These are phyloP conservation scores for Calycina marina DNA, from an alignment of 2,329 filamentous ascomycete genomes.

Conservation along the genomic window DNA sequence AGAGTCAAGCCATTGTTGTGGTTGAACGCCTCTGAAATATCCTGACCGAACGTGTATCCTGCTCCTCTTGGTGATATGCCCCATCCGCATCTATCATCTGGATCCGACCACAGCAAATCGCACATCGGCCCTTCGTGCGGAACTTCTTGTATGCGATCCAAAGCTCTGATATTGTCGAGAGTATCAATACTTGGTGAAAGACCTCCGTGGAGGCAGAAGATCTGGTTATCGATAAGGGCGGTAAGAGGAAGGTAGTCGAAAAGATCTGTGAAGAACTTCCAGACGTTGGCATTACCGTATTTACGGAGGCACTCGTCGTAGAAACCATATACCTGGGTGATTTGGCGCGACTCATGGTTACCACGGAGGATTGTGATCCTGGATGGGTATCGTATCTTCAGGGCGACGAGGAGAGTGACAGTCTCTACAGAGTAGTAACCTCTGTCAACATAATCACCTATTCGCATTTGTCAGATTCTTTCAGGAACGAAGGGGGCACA, in stretches of 20 bases:
- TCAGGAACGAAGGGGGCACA: conserved; percentile 1
- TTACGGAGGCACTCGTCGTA: conserved; percentile 98
- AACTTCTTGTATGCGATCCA: conserved; percentile 96
- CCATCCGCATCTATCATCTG: conserved; percentile 92
- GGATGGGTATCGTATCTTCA: conserved; percentile 96
- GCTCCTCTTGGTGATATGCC: conserved; percentile 89
- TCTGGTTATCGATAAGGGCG: conserved; percentile 96
- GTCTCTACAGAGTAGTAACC: conserved; percentile 99
- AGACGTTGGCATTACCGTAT: conserved; percentile 97
- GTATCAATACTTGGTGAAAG: conserved; percentile 93
- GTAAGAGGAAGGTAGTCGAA: conserved; percentile 98
- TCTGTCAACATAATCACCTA: conserved; percentile 95
- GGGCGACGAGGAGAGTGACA: conserved; percentile 84
- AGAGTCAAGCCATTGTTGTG: conserved; percentile 96
- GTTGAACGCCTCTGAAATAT: conserved; percentile 97
- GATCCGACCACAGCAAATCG: conserved; percentile 94
- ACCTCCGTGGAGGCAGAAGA: conserved; percentile 96
- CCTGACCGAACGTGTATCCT: conserved; percentile 89
- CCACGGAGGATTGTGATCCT: conserved; percentile 97
- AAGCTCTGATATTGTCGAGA: conserved; percentile 83
- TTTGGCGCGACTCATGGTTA: conserved; percentile 97
- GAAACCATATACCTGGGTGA: conserved; percentile 98
- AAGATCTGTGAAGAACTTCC: conserved; percentile 98
- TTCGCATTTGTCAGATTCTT: conserved; percentile 8
- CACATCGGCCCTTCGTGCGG: conserved; percentile 98